Evolutionary conservation across 2,329 filamentous ascomycete species (phyloP), one percentile per base, ranked within the genome.

Genomic region (Sclerotinia glacialis): DNA sequence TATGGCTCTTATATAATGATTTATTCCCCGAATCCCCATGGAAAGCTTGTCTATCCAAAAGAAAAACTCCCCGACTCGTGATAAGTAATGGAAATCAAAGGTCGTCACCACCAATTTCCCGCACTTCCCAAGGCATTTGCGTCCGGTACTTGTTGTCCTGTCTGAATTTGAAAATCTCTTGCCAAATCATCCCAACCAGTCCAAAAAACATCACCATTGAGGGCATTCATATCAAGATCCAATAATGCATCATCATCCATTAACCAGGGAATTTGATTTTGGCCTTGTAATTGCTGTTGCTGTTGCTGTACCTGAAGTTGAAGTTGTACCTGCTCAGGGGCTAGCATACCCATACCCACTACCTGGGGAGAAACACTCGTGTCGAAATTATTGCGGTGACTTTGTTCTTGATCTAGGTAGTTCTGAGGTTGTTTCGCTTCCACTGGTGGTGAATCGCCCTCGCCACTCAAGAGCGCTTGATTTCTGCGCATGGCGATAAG

Each of bases 131-230:
- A 49, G 3, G 71, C 55, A 34, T 71, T 69, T 7, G 56, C 63
- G 3, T 65, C 59, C 49, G 68, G 66, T n/a, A 55, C 63, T 23
- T 50, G 59, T 55, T 66, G 56, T n/a, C 65, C 67, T 16, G 64
- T 55, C 54, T 74, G 70, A 52, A 70, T 67, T 65, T 74, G 72
- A 34, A 75, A 76, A 54, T 77, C 76, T 50, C 72, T 72, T 1
- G 78, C 74, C 46, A 78, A 68, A 70, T 76, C 74, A 67, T 78
- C 76, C 76, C 77, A 78, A 16, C 74, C 73, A 44, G 74, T 71
- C 76, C 76, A 78, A 47, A 70, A 72, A 9, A 71, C 69, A 21
- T 75, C 73, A 1, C 67, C 72, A 44, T 75, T 72, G 37, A 72
- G 31, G 7, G 65, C 71, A 64, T 69, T 69, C 72, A 76, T 73